These are phyloP conservation scores for Pleurotus tuoliensis DNA, from an alignment of 768 basidiomycete species.

Conservation along the genomic window DNA sequence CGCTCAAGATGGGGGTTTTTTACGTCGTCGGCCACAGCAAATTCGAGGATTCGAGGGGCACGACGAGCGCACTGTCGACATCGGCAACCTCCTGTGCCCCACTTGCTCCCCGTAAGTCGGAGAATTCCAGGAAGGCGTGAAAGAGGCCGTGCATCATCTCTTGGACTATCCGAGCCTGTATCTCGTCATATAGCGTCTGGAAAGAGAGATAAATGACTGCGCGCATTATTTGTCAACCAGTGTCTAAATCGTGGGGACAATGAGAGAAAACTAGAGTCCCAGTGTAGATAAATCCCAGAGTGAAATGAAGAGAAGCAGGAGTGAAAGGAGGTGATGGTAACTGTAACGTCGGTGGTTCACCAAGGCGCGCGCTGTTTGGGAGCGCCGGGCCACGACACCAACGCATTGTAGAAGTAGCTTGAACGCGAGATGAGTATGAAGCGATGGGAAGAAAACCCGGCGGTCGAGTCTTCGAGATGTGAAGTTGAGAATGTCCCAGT, in stretches of 20 bases:
- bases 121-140: conserved; percentile 76
- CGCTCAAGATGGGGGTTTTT: conserved; percentile 66
- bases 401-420: conserved; percentile 79
- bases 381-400: conserved; percentile 58
- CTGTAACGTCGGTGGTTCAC: conserved; percentile 55
- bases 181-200: conserved; percentile 68
- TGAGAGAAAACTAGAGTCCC: conserved; percentile 93
- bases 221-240: conserved; percentile 85
- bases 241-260: conserved; percentile 87
- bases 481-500: conserved; percentile 63
- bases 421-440: conserved; percentile 90
- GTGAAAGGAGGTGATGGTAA: conserved; percentile 94
- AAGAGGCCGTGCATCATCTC: conserved; percentile 92
- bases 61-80: conserved; percentile 82
- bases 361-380: conserved; percentile 17
- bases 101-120: conserved; percentile 72
- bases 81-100: conserved; percentile 81
- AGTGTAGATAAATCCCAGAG: conserved; percentile 91
- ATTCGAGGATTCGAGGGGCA: conserved; percentile 79
- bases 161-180: conserved; percentile 76
- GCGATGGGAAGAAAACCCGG: conserved; percentile 87
- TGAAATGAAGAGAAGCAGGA: conserved; percentile 90
- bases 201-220: conserved; percentile 79
- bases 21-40: conserved; percentile 74
- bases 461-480: conserved; percentile 65